Evolutionary conservation across 495 filamentous ascomycete genomes (phyloP), one percentile per base, ranked within the genome.

Genomic region (Glonium stellatum): DNA sequence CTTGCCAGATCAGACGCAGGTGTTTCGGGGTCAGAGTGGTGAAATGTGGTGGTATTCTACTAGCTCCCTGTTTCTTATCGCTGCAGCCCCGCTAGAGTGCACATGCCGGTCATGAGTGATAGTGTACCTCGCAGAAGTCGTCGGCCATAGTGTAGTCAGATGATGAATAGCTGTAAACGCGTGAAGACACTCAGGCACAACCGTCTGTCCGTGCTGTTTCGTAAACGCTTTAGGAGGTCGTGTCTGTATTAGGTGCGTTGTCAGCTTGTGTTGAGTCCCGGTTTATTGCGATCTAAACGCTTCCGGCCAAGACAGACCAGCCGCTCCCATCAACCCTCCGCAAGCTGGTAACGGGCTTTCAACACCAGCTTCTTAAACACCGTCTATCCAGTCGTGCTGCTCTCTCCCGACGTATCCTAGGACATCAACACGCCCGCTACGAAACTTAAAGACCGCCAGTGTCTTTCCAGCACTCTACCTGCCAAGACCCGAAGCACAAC

Each of bases 51-150:
- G 12, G 39, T 44, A 31, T 31, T 4, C 18, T 18, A 15, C 39
- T 44, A 44, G 39, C 18, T 15, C 39, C 39, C 39, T 51, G 48
- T 51, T 51, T 27, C 48, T 51, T 51, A 51, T 51, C 48, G 19
- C 21, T 22, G 9, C 21, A 8, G 21, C 47, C 48, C 48, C 48
- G 48, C 48, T 51, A 51, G 48, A 23, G 21, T 50, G 47, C 18
- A 21, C 47, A 2, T 27, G 48, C 48, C 48, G 18, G 48, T 22
- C 18, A 15, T 25, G 2, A 18, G 39, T 44, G 39, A 44, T 44
- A 44, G 18, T 44, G 39, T 44, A 44, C 18, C 39, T 44, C 39
- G 39, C 39, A 44, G 39, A 44, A 44, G 39, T 18, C 39, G 39
- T 18, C 18, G 39, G 13, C 39, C 39, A 44, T 44, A 44, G 27